Conservation (phyloP, 768 basidiomycete species). For the Rhodotorula toruloides region DNA sequence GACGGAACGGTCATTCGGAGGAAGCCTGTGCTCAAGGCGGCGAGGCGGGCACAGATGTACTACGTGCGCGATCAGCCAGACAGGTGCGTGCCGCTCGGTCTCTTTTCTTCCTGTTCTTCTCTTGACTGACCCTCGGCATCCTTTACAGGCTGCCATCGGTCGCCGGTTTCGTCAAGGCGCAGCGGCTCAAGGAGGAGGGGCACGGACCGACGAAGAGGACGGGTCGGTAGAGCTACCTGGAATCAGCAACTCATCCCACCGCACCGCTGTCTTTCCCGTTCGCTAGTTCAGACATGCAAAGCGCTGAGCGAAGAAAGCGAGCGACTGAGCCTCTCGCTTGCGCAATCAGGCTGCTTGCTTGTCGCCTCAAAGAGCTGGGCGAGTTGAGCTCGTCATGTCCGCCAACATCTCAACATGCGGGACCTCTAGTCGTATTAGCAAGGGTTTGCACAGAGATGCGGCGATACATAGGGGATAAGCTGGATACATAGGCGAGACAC, state of each 20-base stretch:
- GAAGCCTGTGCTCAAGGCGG: slow-evolving; percentile 26
- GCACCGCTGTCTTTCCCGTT: neutral
- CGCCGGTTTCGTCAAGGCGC: slow-evolving; percentile 25
- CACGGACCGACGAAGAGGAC: slow-evolving; percentile 14
- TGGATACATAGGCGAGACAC: no score
- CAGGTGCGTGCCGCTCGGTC: slow-evolving; percentile 10
- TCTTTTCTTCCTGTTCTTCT: neutral
- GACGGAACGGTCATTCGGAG: slow-evolving; percentile 12
- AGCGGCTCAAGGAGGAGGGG: slow-evolving; percentile 15
- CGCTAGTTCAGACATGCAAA: neutral
- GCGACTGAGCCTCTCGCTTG: no score
- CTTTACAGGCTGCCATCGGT: slow-evolving; percentile 22
- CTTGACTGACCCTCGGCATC: neutral
- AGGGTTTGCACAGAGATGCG: no score
- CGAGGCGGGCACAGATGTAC: slow-evolving; percentile 37
- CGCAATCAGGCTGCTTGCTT: no score
- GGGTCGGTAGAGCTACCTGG: no score
- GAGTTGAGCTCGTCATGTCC: no score
- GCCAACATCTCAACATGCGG: no score
- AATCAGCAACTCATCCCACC: no score
- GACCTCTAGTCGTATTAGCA: no score
- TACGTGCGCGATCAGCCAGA: slow-evolving; percentile 37
- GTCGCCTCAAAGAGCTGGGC: no score
- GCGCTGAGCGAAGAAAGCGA: no score
- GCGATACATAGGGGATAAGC: no score